phyloP scores from a whole-genome alignment of 768 basidiomycete genomes.

The Podaxis mareebaensis region DNA sequence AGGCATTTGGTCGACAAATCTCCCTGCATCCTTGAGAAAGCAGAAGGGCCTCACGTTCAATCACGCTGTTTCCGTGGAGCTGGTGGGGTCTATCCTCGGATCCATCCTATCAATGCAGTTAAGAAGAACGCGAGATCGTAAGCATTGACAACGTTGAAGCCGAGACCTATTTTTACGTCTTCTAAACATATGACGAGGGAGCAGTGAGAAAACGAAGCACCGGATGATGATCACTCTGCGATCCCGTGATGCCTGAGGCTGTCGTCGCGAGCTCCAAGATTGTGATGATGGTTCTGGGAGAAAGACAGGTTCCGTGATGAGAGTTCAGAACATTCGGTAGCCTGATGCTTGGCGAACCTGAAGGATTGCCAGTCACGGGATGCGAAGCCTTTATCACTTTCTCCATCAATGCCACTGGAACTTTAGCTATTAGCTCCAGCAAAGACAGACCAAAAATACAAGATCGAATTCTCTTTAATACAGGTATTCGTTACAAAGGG shows the following conservation, averaged over 20 bases:
- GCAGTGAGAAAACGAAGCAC: background rate
- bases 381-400: too few species aligned
- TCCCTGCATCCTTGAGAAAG: background rate
- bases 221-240: background rate
- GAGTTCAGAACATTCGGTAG: background rate
- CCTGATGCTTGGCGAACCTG: background rate
- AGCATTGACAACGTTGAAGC: background rate
- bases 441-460: background rate
- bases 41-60: background rate
- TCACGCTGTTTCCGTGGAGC: background rate
- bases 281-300: background rate
- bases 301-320: background rate
- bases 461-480: background rate
- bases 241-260: background rate
- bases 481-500: background rate
- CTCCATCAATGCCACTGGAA: too few species aligned
- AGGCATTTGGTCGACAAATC: background rate
- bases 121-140: background rate
- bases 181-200: background rate
- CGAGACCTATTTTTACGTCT: background rate
- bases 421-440: too few species aligned
- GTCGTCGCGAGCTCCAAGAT: background rate
- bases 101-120: background rate
- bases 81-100: slow-evolving; percentile 14
- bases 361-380: too few species aligned